Percentiles rank a stretch among this genome's conserved stretches.
phyloP scores from a whole-genome alignment of 257 asterid genomes.

The Parsonsia alboflavescens region DNA sequence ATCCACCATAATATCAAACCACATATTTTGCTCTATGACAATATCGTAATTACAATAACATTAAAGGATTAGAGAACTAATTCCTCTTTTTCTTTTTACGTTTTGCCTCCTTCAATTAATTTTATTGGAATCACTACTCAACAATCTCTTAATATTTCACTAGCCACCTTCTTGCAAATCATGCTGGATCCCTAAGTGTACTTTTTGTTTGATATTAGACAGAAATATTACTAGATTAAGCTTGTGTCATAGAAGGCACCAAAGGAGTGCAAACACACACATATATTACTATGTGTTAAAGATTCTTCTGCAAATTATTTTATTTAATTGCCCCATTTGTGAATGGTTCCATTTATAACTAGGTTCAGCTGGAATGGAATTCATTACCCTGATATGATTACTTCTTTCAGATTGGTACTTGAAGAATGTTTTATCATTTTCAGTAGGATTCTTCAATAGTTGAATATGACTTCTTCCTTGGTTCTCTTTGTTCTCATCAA shows the following conservation, averaged over 20 bases:
- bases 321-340: background rate
- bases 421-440: background rate
- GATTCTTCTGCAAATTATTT: background rate
- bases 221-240: background rate
- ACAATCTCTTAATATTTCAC: background rate
- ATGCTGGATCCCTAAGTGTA: background rate
- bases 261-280: background rate
- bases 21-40: too few relatives aligned
- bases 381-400: background rate
- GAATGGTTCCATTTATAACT: background rate
- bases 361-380: background rate
- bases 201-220: background rate
- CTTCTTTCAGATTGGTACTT: background rate
- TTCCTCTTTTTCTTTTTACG: background rate
- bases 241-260: background rate
- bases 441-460: background rate
- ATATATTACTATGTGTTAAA: background rate
- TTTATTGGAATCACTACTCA: background rate
- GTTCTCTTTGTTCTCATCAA: too few relatives aligned
- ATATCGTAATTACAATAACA: too few relatives aligned
- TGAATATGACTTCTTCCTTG: background rate
- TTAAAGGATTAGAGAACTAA: too few relatives aligned
- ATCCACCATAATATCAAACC: background rate
- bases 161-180: too few relatives aligned
- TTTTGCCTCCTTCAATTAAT: background rate